Conservation (phyloP, 2,329 filamentous ascomycete genomes). For the Acephala macrosclerotiorum region DNA sequence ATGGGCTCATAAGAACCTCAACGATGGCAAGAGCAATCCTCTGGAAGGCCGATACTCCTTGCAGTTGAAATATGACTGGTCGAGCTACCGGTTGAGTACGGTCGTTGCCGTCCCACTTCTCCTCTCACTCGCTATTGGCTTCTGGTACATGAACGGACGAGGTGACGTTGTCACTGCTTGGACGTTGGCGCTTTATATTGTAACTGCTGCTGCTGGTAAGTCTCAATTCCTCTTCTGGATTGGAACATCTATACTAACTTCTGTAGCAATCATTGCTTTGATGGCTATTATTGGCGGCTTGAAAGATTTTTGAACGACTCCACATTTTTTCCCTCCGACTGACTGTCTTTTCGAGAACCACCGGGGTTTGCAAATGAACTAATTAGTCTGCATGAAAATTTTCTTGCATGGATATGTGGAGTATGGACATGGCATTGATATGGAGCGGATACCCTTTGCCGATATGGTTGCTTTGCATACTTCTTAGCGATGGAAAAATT, state of each 20-base stretch:
- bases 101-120: constrained; percentile 32
- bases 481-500: neutral
- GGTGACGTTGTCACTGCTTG: constrained; percentile 38
- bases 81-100: constrained; percentile 32
- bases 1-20: constrained; percentile 35
- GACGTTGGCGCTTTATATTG: constrained; percentile 37
- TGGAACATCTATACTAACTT: constrained; percentile 7
- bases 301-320: constrained; percentile 34
- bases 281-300: constrained; percentile 38
- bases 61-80: constrained; percentile 33
- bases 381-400: neutral
- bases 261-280: constrained; percentile 35
- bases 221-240: neutral
- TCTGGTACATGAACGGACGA: constrained; percentile 33
- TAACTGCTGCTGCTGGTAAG: constrained; percentile 37
- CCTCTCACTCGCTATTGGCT: constrained; percentile 29
- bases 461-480: neutral
- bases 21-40: constrained; percentile 32
- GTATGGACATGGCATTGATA: constrained; percentile 5
- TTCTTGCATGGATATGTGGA: neutral
- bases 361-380: neutral
- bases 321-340: neutral
- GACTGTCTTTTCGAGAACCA: neutral
- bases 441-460: constrained; percentile 1
- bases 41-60: constrained; percentile 32